Conservation (phyloP, 139 green algal genomes). For the Haematococcus lacustris region DNA sequence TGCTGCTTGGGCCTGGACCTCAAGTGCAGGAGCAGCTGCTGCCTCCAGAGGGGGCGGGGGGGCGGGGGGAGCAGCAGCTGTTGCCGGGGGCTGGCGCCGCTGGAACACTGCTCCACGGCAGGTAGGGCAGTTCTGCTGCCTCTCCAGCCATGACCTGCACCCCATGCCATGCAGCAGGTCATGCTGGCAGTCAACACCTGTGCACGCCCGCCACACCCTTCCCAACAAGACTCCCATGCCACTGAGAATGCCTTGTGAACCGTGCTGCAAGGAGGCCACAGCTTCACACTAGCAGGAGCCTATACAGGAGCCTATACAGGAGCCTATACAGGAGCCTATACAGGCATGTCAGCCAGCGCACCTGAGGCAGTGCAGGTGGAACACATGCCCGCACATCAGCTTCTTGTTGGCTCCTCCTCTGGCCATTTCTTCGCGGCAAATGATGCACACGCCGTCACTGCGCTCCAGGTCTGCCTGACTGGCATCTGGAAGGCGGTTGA, state of each 20-base stretch:
- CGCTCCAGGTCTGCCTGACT: constrained; percentile 78
- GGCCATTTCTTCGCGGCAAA: constrained; percentile 68
- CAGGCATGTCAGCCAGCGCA: constrained; percentile 11
- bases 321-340: too few species aligned
- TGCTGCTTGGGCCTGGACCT: neutral
- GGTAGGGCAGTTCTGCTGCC: constrained; percentile 95
- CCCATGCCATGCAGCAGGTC: neutral
- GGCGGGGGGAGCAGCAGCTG: constrained; percentile 11
- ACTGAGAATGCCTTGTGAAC: neutral
- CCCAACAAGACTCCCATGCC: neutral
- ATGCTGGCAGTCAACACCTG: neutral
- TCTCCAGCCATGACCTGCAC: constrained; percentile 88
- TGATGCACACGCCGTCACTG: constrained; percentile 90
- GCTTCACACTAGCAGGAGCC: neutral
- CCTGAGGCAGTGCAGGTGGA: constrained; percentile 93
- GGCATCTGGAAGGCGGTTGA: constrained; percentile 89
- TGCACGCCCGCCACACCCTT: neutral
- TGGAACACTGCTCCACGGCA: constrained; percentile 84
- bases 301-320: neutral
- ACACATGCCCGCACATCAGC: constrained; percentile 87
- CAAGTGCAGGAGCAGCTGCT: neutral
- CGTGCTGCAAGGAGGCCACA: neutral
- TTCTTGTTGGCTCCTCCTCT: constrained; percentile 71
- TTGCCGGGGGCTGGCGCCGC: constrained; percentile 5
- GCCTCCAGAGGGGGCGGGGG: neutral